phyloP scores from a whole-genome alignment of 2,329 filamentous ascomycete species.

The Pseudogymnoascus sp. region DNA sequence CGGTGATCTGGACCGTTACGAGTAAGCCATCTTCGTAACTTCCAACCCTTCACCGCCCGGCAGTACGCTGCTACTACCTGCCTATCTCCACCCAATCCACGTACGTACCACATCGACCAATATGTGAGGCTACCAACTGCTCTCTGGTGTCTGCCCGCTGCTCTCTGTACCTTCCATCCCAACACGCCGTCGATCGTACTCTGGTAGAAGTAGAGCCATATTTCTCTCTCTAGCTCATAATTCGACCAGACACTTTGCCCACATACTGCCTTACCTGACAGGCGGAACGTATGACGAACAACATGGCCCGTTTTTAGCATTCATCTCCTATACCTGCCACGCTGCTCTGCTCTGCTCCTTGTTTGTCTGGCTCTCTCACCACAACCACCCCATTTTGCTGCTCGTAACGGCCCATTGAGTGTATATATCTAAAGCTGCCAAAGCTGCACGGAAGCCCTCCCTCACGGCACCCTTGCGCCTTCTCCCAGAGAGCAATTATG shows the following conservation, averaged over 20 bases:
- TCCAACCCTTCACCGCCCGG: background rate
- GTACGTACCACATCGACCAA: background rate
- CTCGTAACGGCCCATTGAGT: constrained; percentile 13
- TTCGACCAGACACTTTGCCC: background rate
- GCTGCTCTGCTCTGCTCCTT: background rate
- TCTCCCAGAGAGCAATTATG: constrained; percentile 39
- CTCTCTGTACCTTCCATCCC: background rate
- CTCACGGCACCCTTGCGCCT: constrained; percentile 15
- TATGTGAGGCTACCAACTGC: background rate
- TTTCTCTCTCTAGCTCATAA: constrained; percentile 1
- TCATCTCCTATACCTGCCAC: background rate
- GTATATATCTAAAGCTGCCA: background rate
- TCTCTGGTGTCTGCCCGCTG: background rate
- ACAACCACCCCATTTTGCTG: constrained; percentile 13
- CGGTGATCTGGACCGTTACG: background rate
- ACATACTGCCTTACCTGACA: constrained; percentile 2
- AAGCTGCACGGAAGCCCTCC: background rate
- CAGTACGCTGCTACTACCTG: background rate
- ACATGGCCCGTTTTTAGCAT: background rate
- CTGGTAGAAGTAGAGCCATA: background rate
- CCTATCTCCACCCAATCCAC: background rate
- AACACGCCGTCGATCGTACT: background rate
- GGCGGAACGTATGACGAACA: constrained; percentile 3
- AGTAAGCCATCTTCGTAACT: background rate
- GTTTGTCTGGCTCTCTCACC: background rate